Conservation (phyloP, 495 filamentous ascomycete species). For the Lineolata rhizophorae region DNA sequence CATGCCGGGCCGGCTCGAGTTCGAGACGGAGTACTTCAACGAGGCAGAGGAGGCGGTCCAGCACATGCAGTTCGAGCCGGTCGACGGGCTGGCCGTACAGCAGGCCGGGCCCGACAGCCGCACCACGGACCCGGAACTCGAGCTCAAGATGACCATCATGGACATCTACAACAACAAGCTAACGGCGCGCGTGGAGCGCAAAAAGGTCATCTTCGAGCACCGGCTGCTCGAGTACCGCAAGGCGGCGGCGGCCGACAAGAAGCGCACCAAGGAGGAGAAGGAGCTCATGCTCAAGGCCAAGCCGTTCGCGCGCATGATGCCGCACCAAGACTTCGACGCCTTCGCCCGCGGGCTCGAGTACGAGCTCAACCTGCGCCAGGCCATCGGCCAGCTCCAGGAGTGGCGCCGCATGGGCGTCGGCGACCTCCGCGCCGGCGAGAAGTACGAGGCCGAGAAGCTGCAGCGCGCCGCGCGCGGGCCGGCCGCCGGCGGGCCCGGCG, state of each 20-base stretch:
- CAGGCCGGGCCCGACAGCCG: conserved; percentile 57
- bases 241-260: conserved; percentile 73
- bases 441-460: conserved; percentile 83
- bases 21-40: conserved; percentile 93
- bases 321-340: conserved; percentile 67
- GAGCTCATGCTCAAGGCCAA: conserved; percentile 84
- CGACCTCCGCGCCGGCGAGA: conserved; percentile 69
- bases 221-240: conserved; percentile 79
- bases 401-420: conserved; percentile 72
- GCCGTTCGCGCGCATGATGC: conserved; percentile 94
- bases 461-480: conserved; percentile 44
- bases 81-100: conserved; percentile 78
- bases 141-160: conserved; percentile 93
- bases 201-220: conserved; percentile 93
- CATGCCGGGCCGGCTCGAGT: conserved; percentile 95
- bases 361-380: conserved; percentile 76
- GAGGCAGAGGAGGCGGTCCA: conserved; percentile 97
- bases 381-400: conserved; percentile 78
- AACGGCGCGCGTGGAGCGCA: conserved; percentile 79
- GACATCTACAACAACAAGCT: conserved; percentile 93
- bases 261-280: conserved; percentile 81
- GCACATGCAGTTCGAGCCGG: conserved; percentile 93
- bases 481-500: conserved; percentile 39
- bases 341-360: conserved; percentile 67
- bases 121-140: conserved; percentile 79